Evolutionary conservation across 1,284 basidiomycete genomes (phyloP).

Genomic region (Rugosomyces carneus): DNA sequence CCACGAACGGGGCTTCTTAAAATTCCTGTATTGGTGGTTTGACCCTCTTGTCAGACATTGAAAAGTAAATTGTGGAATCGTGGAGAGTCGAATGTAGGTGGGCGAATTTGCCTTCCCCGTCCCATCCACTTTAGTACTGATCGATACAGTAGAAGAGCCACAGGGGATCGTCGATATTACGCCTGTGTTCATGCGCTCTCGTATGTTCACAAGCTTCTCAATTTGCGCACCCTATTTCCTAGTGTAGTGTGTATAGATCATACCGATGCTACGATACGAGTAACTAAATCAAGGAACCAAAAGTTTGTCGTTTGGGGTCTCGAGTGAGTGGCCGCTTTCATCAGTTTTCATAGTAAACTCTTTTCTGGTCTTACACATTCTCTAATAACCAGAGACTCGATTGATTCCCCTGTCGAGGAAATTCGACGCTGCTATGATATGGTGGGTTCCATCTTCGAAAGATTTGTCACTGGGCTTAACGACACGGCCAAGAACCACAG

Average conservation of each 20-base stretch:
- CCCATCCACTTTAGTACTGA: background rate
- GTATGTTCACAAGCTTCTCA: constrained; percentile 11
- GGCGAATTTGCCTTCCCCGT: background rate
- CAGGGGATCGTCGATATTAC: constrained; percentile 21
- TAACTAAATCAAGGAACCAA: background rate
- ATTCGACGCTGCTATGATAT: constrained; percentile 26
- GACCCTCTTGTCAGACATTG: constrained; percentile 20
- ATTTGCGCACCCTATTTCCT: background rate
- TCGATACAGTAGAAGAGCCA: constrained; percentile 24
- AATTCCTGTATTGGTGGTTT: constrained; percentile 34
- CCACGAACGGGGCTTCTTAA: constrained; percentile 5
- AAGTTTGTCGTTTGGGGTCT: background rate
- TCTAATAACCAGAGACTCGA: constrained; percentile 33
- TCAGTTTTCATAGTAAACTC: background rate
- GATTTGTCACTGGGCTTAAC: too few species aligned
- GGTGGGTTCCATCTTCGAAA: too few species aligned
- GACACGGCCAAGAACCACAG: too few species aligned
- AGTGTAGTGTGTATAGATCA: background rate
- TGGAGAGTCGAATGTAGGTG: constrained; percentile 14
- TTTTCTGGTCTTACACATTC: constrained; percentile 1
- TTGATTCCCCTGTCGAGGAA: constrained; percentile 24
- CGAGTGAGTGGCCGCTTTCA: background rate
- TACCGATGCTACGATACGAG: background rate
- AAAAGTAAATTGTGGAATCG: constrained; percentile 13
- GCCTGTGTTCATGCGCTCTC: constrained; percentile 26